Evolutionary conservation across 2,329 filamentous ascomycete species (phyloP).

Genomic region (Cladosporium halotolerans): DNA sequence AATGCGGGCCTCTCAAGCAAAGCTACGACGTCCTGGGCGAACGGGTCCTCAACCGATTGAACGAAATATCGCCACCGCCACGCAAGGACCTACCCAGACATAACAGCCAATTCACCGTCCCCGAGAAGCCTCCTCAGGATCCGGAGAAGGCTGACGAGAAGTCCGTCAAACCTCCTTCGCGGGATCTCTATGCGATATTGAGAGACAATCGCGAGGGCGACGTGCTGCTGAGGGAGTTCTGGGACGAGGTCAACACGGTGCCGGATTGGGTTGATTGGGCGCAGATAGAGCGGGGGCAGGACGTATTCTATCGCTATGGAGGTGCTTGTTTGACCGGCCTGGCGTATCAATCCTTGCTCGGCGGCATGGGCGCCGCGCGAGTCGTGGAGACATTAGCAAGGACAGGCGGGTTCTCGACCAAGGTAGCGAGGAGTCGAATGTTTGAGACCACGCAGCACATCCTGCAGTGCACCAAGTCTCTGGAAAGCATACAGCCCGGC

Average conservation of each 20-base stretch:
- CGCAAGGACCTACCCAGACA: slow-evolving; percentile 34
- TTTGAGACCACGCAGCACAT: slow-evolving; percentile 72
- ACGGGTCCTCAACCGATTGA: slow-evolving; percentile 57
- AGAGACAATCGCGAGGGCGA: slow-evolving; percentile 53
- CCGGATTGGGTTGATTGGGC: slow-evolving; percentile 74
- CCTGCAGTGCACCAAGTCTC: slow-evolving; percentile 60
- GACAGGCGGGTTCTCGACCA: slow-evolving; percentile 66
- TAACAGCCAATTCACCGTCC: slow-evolving; percentile 26
- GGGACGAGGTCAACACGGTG: slow-evolving; percentile 59
- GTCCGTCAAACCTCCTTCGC: slow-evolving; percentile 29
- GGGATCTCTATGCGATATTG: slow-evolving; percentile 61
- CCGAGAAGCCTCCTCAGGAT: slow-evolving; percentile 19
- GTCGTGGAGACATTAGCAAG: slow-evolving; percentile 68
- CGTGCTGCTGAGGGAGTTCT: slow-evolving; percentile 52
- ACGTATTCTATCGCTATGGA: slow-evolving; percentile 71
- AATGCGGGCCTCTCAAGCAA: slow-evolving; percentile 55
- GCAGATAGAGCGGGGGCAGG: slow-evolving; percentile 66
- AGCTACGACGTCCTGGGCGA: slow-evolving; percentile 65
- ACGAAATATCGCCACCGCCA: slow-evolving; percentile 51
- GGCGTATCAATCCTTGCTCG: slow-evolving; percentile 60
- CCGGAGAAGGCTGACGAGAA: slow-evolving; percentile 11
- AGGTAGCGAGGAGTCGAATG: slow-evolving; percentile 59
- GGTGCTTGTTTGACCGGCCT: slow-evolving; percentile 59
- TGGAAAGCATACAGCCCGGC: slow-evolving; percentile 61
- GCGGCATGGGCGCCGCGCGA: slow-evolving; percentile 65